phyloP scores from a whole-genome alignment of 2,329 filamentous ascomycete genomes.

The Xylariomycetidae sp. region DNA sequence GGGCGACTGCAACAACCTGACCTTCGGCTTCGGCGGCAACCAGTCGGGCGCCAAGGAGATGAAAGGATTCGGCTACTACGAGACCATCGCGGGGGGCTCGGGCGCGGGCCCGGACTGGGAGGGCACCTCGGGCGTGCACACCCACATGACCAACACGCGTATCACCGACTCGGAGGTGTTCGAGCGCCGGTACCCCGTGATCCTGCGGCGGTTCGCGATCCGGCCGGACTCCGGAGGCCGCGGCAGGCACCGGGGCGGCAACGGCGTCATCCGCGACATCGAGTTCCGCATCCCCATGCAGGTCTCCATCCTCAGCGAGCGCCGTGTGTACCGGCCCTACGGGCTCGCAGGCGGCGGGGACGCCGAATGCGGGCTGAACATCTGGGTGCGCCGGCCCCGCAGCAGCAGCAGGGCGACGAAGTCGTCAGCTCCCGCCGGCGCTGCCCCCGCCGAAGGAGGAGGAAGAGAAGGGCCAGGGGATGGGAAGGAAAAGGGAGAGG shows the following conservation, averaged over 20 bases:
- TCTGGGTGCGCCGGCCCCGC: slow-evolving; percentile 73
- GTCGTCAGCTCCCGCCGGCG: slow-evolving; percentile 13
- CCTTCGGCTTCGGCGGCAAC: slow-evolving; percentile 70
- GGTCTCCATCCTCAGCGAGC: slow-evolving; percentile 68
- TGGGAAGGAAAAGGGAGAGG: slow-evolving; percentile 19
- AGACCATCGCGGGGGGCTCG: slow-evolving; percentile 70
- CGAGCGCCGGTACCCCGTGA: slow-evolving; percentile 67
- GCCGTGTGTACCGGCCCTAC: slow-evolving; percentile 69
- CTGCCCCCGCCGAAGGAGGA: slow-evolving; percentile 14
- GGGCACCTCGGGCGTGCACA: slow-evolving; percentile 65
- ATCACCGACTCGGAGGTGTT: slow-evolving; percentile 73
- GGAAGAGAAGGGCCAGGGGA: slow-evolving; percentile 9
- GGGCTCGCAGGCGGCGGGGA: slow-evolving; percentile 80
- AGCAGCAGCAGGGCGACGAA: slow-evolving; percentile 41
- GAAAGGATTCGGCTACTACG: slow-evolving; percentile 74
- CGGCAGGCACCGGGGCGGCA: slow-evolving; percentile 61
- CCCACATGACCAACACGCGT: slow-evolving; percentile 74
- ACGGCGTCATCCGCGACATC: slow-evolving; percentile 67
- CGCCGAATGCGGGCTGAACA: slow-evolving; percentile 72
- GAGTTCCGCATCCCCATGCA: slow-evolving; percentile 69
- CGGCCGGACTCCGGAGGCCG: slow-evolving; percentile 53
- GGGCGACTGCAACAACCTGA: slow-evolving; percentile 74
- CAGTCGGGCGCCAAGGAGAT: slow-evolving; percentile 47
- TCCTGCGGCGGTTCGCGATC: slow-evolving; percentile 62
- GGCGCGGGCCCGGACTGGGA: slow-evolving; percentile 67